Evolutionary conservation across 164 flowering plant species (phyloP).

Genomic region (Aristolochia fimbriata): DNA sequence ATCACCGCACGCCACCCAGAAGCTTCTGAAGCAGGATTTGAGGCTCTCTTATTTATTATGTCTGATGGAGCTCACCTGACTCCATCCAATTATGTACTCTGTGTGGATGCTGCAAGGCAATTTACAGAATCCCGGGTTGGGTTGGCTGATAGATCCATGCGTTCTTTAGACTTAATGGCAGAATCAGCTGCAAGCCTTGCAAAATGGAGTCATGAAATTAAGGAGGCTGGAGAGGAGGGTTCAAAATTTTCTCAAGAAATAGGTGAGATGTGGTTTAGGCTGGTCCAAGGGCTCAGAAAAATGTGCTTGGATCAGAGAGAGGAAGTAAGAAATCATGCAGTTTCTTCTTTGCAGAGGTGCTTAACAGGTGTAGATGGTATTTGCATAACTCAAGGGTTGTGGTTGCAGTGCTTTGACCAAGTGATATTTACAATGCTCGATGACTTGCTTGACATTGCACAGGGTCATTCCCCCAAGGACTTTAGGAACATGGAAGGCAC

Average conservation of each 20-base stretch:
- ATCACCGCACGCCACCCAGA: constrained; percentile 38
- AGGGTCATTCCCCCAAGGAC: constrained; percentile 23
- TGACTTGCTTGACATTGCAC: constrained; percentile 29
- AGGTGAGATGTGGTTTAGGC: constrained; percentile 33
- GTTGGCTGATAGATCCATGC: constrained; percentile 22
- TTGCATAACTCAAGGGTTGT: constrained; percentile 13
- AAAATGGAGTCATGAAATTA: constrained; percentile 21
- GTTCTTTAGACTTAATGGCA: constrained; percentile 33
- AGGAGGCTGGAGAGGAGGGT: constrained; percentile 23
- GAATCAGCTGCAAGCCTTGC: constrained; percentile 21
- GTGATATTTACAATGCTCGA: constrained; percentile 33
- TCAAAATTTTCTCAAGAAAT: constrained; percentile 20
- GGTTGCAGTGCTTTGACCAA: constrained; percentile 32
- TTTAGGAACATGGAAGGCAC: constrained; percentile 34
- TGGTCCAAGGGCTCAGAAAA: constrained; percentile 26
- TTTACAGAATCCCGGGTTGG: constrained; percentile 38
- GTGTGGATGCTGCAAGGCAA: constrained; percentile 31
- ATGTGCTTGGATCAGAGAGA: constrained; percentile 35
- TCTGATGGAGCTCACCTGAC: constrained; percentile 29
- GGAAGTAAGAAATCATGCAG: constrained; percentile 30
- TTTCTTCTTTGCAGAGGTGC: constrained; percentile 25
- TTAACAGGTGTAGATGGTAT: constrained; percentile 20
- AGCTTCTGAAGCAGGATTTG: constrained; percentile 38
- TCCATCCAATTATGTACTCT: constrained; percentile 24
- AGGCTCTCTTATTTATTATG: constrained; percentile 27